Evolutionary conservation across 805 yeast genomes (phyloP).

Genomic region (Vanderwaltozyma verrucispora): DNA sequence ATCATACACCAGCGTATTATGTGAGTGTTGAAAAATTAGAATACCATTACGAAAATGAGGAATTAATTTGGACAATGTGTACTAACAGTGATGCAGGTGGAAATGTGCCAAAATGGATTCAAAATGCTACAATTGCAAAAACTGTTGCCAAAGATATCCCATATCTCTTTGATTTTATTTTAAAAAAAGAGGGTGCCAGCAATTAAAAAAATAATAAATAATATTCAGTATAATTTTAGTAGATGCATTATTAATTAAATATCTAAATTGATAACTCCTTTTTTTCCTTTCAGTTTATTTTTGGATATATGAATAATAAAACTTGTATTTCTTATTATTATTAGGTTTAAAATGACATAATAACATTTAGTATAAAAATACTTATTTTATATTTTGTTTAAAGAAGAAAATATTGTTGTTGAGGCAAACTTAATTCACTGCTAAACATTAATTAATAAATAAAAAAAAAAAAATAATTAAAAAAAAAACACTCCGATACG

Average conservation of each 20-base stretch:
- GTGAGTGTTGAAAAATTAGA: constrained; percentile 28
- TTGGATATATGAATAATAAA: too few species aligned
- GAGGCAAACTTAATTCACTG: too few species aligned
- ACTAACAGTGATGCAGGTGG: constrained; percentile 34
- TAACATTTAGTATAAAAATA: too few species aligned
- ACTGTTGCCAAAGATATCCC: constrained; percentile 33
- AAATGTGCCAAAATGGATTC: constrained; percentile 32
- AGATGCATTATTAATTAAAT: too few species aligned
- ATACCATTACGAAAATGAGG: constrained; percentile 11
- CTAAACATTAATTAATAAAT: too few species aligned
- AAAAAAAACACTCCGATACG: constrained; percentile 2
- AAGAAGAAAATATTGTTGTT: too few species aligned
- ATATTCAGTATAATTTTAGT: too few species aligned
- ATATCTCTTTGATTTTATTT: constrained; percentile 17
- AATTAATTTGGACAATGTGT: constrained; percentile 31
- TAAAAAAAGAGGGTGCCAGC: not conserved
- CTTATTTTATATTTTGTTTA: too few species aligned
- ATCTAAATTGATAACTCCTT: too few species aligned
- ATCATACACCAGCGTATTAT: constrained; percentile 28
- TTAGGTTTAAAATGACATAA: too few species aligned
- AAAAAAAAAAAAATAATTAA: not conserved
- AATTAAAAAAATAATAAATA: not conserved
- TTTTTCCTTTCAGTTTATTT: too few species aligned
- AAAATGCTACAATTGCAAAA: constrained; percentile 31
- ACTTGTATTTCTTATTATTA: too few species aligned